Percentiles rank a stretch among this genome's conserved stretches.
These are phyloP conservation scores for Paramecium pentaurelia DNA, from an alignment of 73 alveolate species.

Conservation along the genomic window DNA sequence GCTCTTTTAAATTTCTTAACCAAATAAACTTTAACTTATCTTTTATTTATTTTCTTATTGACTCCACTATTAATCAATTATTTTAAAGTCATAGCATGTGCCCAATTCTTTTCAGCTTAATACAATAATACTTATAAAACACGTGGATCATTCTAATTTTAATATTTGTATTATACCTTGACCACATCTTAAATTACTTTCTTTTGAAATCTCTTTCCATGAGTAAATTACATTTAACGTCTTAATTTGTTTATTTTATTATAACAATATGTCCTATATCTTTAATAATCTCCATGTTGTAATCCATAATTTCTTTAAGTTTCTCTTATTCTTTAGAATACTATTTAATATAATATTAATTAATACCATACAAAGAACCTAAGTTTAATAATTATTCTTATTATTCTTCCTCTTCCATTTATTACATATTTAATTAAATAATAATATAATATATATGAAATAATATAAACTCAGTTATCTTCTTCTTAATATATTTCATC, in stretches of 20 bases:
- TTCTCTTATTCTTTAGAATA: slow-evolving; percentile 6
- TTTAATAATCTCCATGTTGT: slow-evolving; percentile 29
- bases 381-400: background rate
- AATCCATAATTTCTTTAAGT: background rate
- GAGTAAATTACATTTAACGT: background rate
- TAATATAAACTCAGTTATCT: background rate
- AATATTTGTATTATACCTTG: background rate
- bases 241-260: slow-evolving; percentile 2
- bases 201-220: slow-evolving; percentile 35
- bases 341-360: background rate
- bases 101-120: slow-evolving; percentile 41
- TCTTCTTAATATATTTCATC: background rate
- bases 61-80: slow-evolving; percentile 33
- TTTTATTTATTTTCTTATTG: slow-evolving; percentile 23
- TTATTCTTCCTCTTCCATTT: background rate
- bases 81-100: slow-evolving; percentile 37
- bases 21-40: background rate
- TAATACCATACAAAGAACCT: background rate
- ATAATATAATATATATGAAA: background rate
- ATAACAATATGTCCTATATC: slow-evolving; percentile 38
- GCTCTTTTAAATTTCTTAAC: slow-evolving; percentile 31
- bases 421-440: background rate
- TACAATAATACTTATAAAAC: slow-evolving; percentile 19
- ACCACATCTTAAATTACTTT: background rate
- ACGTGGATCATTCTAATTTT: slow-evolving; percentile 47